phyloP scores from a whole-genome alignment of 2,329 filamentous ascomycete genomes.

The Exserohilum turcica region DNA sequence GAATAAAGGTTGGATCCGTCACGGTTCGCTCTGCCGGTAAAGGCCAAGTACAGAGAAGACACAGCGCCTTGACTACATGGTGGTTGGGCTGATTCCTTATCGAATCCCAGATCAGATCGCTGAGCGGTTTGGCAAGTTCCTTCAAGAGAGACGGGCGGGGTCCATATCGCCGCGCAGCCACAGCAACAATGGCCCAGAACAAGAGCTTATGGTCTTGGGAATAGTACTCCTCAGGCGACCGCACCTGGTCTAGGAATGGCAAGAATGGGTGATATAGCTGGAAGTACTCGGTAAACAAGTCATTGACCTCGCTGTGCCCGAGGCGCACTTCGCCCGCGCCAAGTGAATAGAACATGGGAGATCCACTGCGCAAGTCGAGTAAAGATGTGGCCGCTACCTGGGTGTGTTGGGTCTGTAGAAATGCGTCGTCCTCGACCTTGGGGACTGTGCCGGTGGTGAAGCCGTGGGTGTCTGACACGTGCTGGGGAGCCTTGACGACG shows the following conservation, averaged over 20 bases:
- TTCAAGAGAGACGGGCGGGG: constrained; percentile 68
- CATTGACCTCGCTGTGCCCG: constrained; percentile 50
- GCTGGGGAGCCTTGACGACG: constrained; percentile 33
- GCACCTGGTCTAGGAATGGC: constrained; percentile 71
- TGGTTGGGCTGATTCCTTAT: constrained; percentile 80
- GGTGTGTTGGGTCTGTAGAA: constrained; percentile 44
- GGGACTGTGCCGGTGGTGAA: constrained; percentile 29
- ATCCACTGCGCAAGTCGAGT: constrained; percentile 54
- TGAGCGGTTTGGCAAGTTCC: constrained; percentile 68
- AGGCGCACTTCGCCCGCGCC: constrained; percentile 55
- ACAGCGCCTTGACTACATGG: constrained; percentile 80
- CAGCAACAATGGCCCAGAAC: constrained; percentile 82
- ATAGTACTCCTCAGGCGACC: constrained; percentile 72
- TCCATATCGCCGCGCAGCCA: constrained; percentile 73
- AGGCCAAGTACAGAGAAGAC: constrained; percentile 80
- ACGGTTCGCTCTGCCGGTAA: constrained; percentile 80
- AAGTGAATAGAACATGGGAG: constrained; percentile 63
- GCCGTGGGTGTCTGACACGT: constrained; percentile 26
- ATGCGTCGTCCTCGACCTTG: constrained; percentile 43
- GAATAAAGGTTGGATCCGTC: constrained; percentile 79
- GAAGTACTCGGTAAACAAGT: constrained; percentile 77
- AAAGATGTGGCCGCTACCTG: constrained; percentile 47
- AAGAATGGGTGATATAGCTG: constrained; percentile 76
- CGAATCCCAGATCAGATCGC: constrained; percentile 75
- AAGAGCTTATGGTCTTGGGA: constrained; percentile 78